Evolutionary conservation across 2,329 filamentous ascomycete species (phyloP).

Genomic region (Penicillium glabrum): DNA sequence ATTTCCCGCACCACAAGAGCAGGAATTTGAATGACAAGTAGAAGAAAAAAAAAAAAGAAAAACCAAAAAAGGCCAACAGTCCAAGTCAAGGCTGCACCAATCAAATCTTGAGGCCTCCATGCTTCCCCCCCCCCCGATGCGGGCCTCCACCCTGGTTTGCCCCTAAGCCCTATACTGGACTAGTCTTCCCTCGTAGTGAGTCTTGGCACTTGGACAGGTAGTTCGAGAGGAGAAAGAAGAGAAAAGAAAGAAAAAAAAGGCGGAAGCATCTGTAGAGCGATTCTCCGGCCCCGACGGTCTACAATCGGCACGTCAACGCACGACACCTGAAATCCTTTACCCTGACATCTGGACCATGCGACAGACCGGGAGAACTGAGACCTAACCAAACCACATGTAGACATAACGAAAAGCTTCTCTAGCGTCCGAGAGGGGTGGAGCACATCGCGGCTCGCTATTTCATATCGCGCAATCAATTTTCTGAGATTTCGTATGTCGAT

Average conservation of each 20-base stretch:
- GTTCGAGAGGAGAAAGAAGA: not conserved
- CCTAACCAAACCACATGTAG: not conserved
- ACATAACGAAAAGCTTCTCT: not conserved
- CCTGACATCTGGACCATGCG: not conserved
- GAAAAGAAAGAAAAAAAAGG: not conserved
- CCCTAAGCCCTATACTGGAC: constrained; percentile 11
- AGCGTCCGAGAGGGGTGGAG: not conserved
- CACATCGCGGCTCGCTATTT: not conserved
- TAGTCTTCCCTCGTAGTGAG: constrained; percentile 9
- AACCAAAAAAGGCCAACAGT: not conserved
- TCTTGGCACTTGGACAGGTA: constrained; percentile 7
- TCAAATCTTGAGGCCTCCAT: constrained; percentile 4
- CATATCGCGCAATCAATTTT: not conserved
- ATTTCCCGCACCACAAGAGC: not conserved
- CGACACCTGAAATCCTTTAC: not conserved
- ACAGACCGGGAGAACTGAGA: not conserved
- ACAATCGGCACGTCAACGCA: constrained; percentile 2
- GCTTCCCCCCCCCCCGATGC: constrained; percentile 13
- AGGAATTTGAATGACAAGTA: not conserved
- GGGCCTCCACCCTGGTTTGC: constrained; percentile 20
- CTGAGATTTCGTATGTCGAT: not conserved
- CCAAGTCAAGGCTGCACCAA: constrained; percentile 7
- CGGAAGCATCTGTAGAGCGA: not conserved
- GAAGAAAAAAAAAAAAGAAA: not conserved
- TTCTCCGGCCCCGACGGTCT: not conserved